Evolutionary conservation across 2,329 filamentous ascomycete genomes (phyloP), one percentile per base, ranked within the genome.

Genomic region (Monosporascus sp.): DNA sequence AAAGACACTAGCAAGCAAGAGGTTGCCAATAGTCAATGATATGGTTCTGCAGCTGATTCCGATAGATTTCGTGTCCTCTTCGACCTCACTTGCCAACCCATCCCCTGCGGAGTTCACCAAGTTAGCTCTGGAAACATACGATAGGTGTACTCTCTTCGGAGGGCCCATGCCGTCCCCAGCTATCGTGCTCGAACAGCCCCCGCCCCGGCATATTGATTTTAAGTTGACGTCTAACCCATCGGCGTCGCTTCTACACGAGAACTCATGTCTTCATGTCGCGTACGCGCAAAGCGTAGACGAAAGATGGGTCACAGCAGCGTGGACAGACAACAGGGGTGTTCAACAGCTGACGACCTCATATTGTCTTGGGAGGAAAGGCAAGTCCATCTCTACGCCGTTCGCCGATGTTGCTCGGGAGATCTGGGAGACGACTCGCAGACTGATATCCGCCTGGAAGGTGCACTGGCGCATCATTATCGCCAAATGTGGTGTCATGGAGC

Each of bases 31-130:
- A 4, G 64, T 73, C 22, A 85, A 83, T 52, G 88, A 93, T 53
- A 66, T 94, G n/a, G 85, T 91, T 4, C 73, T 95, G 19, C 90
- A 95, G 64, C 77, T 95, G 2, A 73, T 95, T 1, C 86, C 90
- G 0, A 76, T 86, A 17, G 81, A 83, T 52, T 75, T 85, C n/a
- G 70, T 94, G 8, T 83, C 86, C 7, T 86, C 84, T 1, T 75
- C 83, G 4, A 79, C 80, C 1, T 78, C 78, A 2, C 71, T 91
- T 16, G 79, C 85, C 1, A 76, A 88, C n/a, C 80, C 85, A 1
- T 76, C 81, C 2, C 80, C 83, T 0, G 67, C 71, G 5, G 84
- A 86, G 16, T 82, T 88, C 61, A 73, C 76, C 45, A 80, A 75
- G 52, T 74, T 92, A 17, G 88, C 87, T 19, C 77, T 90, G 55